These are phyloP conservation scores for Priceomyces castillae DNA, from an alignment of 805 yeast genomes.

Conservation along the genomic window DNA sequence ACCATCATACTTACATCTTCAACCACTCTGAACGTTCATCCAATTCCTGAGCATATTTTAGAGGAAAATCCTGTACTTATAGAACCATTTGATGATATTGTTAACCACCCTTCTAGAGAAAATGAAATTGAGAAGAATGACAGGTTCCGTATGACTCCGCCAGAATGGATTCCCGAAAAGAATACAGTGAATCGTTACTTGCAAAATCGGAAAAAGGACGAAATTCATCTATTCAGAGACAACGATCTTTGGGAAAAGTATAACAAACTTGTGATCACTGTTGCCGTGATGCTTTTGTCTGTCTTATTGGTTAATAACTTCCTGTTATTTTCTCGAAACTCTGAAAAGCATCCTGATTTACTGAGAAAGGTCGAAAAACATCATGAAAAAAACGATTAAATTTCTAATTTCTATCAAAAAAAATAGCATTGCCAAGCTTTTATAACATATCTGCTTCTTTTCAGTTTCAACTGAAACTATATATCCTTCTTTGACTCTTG, in stretches of 20 bases:
- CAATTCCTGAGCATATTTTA: conserved; percentile 29
- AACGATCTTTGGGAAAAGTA: conserved; percentile 49
- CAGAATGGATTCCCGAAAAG: conserved; percentile 23
- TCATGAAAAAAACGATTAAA: background rate
- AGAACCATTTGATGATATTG: conserved; percentile 55
- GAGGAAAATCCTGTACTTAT: conserved; percentile 28
- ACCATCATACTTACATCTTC: conserved; percentile 55
- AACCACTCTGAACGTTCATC: conserved; percentile 22
- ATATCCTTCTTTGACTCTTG: too few relatives aligned
- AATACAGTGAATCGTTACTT: conserved; percentile 32
- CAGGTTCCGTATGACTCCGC: conserved; percentile 28
- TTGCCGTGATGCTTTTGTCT: conserved; percentile 25
- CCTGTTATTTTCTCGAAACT: background rate
- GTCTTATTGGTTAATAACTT: conserved; percentile 6
- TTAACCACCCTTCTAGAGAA: conserved; percentile 49
- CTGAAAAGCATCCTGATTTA: background rate
- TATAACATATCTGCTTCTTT: too few relatives aligned
- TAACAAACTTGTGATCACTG: conserved; percentile 44
- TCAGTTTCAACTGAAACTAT: too few relatives aligned
- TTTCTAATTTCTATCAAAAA: background rate
- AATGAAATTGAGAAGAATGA: conserved; percentile 57
- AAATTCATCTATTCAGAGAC: conserved; percentile 39
- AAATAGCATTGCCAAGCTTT: background rate
- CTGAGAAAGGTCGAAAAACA: background rate
- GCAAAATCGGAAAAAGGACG: conserved; percentile 27